Conservation (phyloP, 1,284 basidiomycete species). For the Cystobasidium slooffiae region DNA sequence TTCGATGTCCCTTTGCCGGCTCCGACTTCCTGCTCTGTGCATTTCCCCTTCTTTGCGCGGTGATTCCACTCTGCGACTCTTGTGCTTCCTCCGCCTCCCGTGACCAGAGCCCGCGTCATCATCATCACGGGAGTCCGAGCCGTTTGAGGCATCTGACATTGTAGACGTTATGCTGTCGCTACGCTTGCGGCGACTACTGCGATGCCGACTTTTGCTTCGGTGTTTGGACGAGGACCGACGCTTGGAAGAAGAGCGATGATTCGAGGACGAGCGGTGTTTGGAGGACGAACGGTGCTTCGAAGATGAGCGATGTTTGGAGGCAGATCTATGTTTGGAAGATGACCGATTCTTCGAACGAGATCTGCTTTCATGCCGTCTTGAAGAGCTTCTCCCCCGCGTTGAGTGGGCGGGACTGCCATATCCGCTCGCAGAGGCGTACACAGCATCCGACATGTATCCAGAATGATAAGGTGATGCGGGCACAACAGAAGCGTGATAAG, state of each 20-base stretch:
- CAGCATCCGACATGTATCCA: conserved; percentile 15
- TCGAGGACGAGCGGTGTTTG: conserved; percentile 4
- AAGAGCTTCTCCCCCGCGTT: conserved; percentile 22
- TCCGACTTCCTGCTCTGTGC: not conserved
- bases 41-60: too few relatives aligned
- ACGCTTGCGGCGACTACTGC: not conserved
- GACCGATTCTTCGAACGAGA: conserved; percentile 14
- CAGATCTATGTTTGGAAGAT: conserved; percentile 15
- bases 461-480: conserved; percentile 29
- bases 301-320: conserved; percentile 9
- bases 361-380: conserved; percentile 16
- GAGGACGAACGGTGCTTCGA: conserved; percentile 6
- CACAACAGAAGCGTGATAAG: conserved; percentile 1
- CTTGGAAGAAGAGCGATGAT: conserved; percentile 7
- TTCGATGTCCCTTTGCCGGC: not conserved
- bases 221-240: not conserved
- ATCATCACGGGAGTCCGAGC: not conserved
- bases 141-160: not conserved
- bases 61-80: not conserved
- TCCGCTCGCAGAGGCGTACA: conserved; percentile 4
- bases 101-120: not conserved
- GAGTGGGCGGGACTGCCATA: not conserved
- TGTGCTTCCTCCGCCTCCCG: not conserved
- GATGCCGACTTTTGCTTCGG: conserved; percentile 5
- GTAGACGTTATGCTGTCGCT: not conserved